Conservation (phyloP, 345 rosid species). For the Acer saccharum region DNA sequence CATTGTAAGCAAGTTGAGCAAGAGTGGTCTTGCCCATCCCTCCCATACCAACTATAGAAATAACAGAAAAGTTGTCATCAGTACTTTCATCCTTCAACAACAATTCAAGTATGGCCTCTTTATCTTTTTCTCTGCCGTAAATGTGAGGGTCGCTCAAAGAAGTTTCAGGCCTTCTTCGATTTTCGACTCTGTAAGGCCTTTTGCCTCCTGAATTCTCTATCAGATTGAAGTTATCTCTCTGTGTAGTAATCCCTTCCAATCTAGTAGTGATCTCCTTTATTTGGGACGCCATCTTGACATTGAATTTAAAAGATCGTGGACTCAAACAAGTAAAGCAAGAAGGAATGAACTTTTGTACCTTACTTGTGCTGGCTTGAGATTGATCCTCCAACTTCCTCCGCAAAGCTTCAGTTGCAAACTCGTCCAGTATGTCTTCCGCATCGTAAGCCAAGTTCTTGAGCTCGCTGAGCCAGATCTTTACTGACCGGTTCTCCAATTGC, state of each 20-base stretch:
- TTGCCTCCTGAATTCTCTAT: not conserved
- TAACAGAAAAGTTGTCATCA: not conserved
- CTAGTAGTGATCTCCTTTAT: not conserved
- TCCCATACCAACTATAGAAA: slow-evolving; percentile 29
- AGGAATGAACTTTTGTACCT: not conserved
- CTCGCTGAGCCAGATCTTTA: slow-evolving; percentile 18
- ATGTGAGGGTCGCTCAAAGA: slow-evolving; percentile 15
- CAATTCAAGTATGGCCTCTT: slow-evolving; percentile 8
- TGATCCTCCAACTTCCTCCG: not conserved
- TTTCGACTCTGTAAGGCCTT: too few species aligned
- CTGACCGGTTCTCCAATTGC: not conserved
- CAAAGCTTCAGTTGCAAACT: slow-evolving; percentile 16
- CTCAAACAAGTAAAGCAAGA: not conserved
- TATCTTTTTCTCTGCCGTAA: slow-evolving; percentile 27
- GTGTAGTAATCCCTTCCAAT: not conserved
- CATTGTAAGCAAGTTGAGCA: slow-evolving; percentile 23
- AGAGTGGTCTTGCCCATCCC: slow-evolving; percentile 32
- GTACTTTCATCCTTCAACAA: not conserved
- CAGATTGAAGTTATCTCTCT: not conserved
- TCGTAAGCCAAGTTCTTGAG: slow-evolving; percentile 22
- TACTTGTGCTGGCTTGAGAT: not conserved
- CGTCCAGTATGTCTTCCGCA: slow-evolving; percentile 30
- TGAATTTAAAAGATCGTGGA: not conserved
- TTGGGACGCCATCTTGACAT: not conserved
- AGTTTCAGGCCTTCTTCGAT: not conserved